Evolutionary conservation across 2,329 filamentous ascomycete genomes (phyloP), one percentile per base, ranked within the genome.

Genomic region (Paramyrothecium roridum): DNA sequence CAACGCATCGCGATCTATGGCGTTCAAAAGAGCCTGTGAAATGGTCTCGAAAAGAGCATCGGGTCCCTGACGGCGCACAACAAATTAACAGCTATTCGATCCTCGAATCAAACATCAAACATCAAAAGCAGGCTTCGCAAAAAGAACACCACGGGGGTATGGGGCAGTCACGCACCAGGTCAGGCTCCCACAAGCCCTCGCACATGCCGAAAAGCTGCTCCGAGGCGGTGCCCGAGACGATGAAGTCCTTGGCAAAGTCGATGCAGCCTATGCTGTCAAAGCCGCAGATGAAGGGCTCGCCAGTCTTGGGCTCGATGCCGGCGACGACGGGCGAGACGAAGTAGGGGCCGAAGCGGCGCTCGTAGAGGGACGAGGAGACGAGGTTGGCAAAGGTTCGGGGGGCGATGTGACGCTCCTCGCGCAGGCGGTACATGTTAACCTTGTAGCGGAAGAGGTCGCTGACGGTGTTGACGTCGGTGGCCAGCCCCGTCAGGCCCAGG

Each of bases 261-360:
- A 99, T 99, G 77, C 95, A 99, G 64, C 95, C 95, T 75, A 99
- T 99, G 74, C 90, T 96, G 80, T 99, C 95, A 73, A 99, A 99
- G 17, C 95, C 95, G 76, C 95, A 99, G 76, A 99, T 97, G 76
- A 98, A 99, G 16, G 95, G 95, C 81, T 93, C 88, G 57, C 91
- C 90, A 49, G 90, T 93, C 76, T 93, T 98, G 73, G 90, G 90
- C 70, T 99, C 95, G 73, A 99, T 87, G 40, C 95, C 95, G 22
- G 93, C 95, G 64, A 99, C 87, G 60, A 99, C 93, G 55, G 95
- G 95, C 63, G 86, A 91, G 68, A 99, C 90, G 70, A 98, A 99
- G 83, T 90, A 99, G 17, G 95, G 93, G 46, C 95, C 95, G 76
- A 99, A 99, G 66, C 95, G 87, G 70, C 85, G 86, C 86, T 99